Evolutionary conservation across 2,329 filamentous ascomycete species (phyloP).

Genomic region (Paraconiothyrium sp.): DNA sequence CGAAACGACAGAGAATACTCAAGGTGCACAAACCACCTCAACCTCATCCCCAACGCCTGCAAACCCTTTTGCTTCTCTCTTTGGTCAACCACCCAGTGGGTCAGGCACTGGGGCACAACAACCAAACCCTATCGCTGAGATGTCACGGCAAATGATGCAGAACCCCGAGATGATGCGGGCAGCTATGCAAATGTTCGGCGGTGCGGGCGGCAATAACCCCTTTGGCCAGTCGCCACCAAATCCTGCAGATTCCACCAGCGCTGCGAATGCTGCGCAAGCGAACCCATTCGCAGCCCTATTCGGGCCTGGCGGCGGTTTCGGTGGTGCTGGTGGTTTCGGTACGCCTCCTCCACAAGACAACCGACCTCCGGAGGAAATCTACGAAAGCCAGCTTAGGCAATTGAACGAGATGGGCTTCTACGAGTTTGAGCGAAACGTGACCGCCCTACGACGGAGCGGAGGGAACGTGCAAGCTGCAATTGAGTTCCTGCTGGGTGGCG

Average conservation of each 20-base stretch:
- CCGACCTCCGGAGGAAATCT: conserved; percentile 91
- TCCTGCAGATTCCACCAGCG: conserved; percentile 25
- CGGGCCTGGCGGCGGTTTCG: conserved; percentile 58
- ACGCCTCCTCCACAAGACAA: conserved; percentile 74
- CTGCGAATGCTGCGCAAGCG: conserved; percentile 27
- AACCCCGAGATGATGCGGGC: conserved; percentile 67
- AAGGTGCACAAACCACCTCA: conserved; percentile 32
- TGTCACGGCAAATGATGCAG: conserved; percentile 61
- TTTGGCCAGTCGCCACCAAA: conserved; percentile 58
- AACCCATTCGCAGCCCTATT: conserved; percentile 57
- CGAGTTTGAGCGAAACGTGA: conserved; percentile 93
- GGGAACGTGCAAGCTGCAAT: conserved; percentile 94
- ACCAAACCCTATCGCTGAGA: conserved; percentile 61
- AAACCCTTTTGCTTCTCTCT: conserved; percentile 60
- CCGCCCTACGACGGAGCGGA: conserved; percentile 85
- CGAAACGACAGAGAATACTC: conserved; percentile 21
- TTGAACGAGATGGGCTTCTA: conserved; percentile 99
- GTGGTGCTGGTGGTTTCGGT: conserved; percentile 44
- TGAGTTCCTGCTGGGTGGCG: conserved; percentile 68
- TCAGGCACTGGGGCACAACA: conserved; percentile 27
- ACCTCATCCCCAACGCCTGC: conserved; percentile 36
- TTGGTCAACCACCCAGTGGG: conserved; percentile 51
- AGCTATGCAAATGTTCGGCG: conserved; percentile 64
- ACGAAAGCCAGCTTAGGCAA: conserved; percentile 87
- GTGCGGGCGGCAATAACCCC: conserved; percentile 41